These are phyloP conservation scores for Arctostaphylos glauca DNA, from an alignment of 148 eudicot species.

Conservation along the genomic window DNA sequence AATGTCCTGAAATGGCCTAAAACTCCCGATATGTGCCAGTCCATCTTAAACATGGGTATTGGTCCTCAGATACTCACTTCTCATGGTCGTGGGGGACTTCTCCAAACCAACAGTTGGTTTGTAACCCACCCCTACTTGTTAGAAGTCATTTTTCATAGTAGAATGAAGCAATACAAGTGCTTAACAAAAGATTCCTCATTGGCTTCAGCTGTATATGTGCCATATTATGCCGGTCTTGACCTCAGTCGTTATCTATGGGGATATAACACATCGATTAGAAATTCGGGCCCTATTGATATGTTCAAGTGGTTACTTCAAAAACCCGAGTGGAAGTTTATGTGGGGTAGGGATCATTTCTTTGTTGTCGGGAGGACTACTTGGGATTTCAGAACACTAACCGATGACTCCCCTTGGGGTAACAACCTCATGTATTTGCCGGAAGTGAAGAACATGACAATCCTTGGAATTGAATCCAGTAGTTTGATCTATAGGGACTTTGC, in stretches of 20 bases:
- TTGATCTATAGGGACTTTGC: conserved; percentile 32
- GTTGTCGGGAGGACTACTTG: conserved; percentile 40
- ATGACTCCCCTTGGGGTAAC: conserved; percentile 33
- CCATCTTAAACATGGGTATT: too few species aligned
- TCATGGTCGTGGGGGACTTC: conserved; percentile 34
- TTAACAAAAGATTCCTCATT: conserved; percentile 26
- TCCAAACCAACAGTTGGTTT: conserved; percentile 34
- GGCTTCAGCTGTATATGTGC: conserved; percentile 43
- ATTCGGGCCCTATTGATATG: conserved; percentile 21
- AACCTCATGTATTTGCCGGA: conserved; percentile 35
- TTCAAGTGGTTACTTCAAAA: conserved; percentile 28
- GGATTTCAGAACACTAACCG: conserved; percentile 33
- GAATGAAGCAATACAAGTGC: conserved; percentile 48
- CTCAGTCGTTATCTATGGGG: conserved; percentile 30
- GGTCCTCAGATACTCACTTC: not conserved
- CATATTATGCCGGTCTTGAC: conserved; percentile 44
- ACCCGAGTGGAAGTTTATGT: conserved; percentile 36
- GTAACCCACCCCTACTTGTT: not conserved
- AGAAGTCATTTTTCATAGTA: conserved; percentile 32
- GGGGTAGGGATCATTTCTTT: conserved; percentile 40
- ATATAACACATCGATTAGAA: conserved; percentile 18
- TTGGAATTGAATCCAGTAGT: conserved; percentile 34
- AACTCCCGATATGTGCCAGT: conserved; percentile 32
- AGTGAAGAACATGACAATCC: conserved; percentile 33
- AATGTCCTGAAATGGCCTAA: conserved; percentile 20